These are phyloP conservation scores for Fusarium chaquense DNA, from an alignment of 2,329 filamentous ascomycete species.

Conservation along the genomic window DNA sequence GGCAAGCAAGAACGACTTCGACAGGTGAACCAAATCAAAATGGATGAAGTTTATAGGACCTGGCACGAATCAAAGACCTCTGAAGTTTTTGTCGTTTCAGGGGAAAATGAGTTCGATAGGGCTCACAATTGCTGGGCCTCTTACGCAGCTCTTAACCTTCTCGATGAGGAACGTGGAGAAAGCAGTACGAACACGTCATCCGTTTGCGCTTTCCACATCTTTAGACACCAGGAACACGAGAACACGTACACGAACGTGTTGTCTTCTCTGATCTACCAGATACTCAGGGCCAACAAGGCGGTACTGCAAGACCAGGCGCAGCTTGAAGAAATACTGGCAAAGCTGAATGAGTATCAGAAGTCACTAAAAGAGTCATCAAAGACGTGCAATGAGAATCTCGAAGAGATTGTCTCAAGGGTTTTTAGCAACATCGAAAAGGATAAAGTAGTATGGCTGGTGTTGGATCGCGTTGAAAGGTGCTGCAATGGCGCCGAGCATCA, in stretches of 20 bases:
- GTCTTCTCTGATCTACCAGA: background rate
- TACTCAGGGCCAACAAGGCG: background rate
- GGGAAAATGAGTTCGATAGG: too few species aligned
- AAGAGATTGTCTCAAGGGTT: rapidly evolving
- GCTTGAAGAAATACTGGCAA: background rate
- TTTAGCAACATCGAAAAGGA: background rate
- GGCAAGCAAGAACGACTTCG: too few species aligned
- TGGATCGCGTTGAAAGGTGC: too few species aligned
- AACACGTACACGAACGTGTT: rapidly evolving
- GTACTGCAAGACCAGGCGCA: background rate
- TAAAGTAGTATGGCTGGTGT: background rate
- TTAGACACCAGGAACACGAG: rapidly evolving
- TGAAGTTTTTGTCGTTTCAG: too few species aligned
- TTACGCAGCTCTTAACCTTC: too few species aligned
- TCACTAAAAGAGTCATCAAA: rapidly evolving
- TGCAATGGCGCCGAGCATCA: too few species aligned
- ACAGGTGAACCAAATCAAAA: too few species aligned
- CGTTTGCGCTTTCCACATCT: background rate
- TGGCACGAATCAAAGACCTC: too few species aligned
- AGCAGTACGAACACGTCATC: too few species aligned
- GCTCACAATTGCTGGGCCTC: too few species aligned
- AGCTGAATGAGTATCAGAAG: background rate
- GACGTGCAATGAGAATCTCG: background rate
- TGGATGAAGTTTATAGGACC: too few species aligned
- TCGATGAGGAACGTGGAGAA: too few species aligned